Evolutionary conservation across 352 stramenopile genomes (phyloP).

Genomic region (Pythium aphanidermatum): DNA sequence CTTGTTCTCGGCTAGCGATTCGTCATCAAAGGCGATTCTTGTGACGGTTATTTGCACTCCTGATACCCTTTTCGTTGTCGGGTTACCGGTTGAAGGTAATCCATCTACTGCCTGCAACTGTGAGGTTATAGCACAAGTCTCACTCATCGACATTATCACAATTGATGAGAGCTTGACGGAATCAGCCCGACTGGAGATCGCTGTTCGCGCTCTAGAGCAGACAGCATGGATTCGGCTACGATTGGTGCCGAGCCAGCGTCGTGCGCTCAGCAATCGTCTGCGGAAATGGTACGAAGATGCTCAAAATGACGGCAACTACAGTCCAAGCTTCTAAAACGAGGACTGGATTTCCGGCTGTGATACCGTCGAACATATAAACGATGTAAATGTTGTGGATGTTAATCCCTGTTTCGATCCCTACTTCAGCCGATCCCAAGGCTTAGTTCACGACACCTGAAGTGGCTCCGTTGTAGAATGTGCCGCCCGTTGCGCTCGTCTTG

Average conservation of each 20-base stretch:
- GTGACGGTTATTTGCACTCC: slow-evolving; percentile 18
- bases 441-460: slow-evolving; percentile 23
- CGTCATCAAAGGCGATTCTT: slow-evolving; percentile 18
- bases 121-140: slow-evolving; percentile 35
- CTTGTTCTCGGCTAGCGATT: slow-evolving; percentile 32
- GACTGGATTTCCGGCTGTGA: too few species aligned
- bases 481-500: slow-evolving; percentile 18
- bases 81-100: too few species aligned
- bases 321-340: neutral
- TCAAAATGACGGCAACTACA: slow-evolving; percentile 3
- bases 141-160: slow-evolving; percentile 41
- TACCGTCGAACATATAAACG: neutral
- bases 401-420: neutral
- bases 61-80: slow-evolving; percentile 48
- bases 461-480: slow-evolving; percentile 27
- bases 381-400: neutral
- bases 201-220: slow-evolving; percentile 24
- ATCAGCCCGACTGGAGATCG: slow-evolving; percentile 56
- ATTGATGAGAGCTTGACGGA: slow-evolving; percentile 69
- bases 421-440: neutral
- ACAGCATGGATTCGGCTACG: slow-evolving; percentile 62
- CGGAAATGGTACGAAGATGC: slow-evolving; percentile 36
- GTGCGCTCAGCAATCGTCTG: slow-evolving; percentile 54
- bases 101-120: slow-evolving; percentile 16
- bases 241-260: slow-evolving; percentile 39